Base-by-base conservation (phyloP, 2,329 filamentous ascomycete genomes). In the Phoma sp. region DNA sequence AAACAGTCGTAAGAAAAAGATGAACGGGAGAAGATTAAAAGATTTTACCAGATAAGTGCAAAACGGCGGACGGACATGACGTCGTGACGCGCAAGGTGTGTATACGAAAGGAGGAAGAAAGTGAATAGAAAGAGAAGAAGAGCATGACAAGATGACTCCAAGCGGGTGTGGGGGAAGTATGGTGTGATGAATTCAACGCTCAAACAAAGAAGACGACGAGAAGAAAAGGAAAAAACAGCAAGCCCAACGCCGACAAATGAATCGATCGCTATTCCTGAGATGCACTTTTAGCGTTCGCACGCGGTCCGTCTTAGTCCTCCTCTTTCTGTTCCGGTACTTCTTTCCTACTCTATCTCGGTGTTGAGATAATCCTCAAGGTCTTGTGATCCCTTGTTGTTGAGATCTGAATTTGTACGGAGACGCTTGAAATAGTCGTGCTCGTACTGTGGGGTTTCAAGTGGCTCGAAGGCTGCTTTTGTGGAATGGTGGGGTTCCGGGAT, bases 361-460 rank as follows among this genome's bases (percentile, higher is more conserved):
- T 29, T 52, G 3, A 56, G 36, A 29, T 56, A 56, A 7, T 56
- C 53, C 3, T 51, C 42, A 4, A 56, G 47, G 35, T 56, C 53
- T 10, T 29, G 8, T n/a, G 53, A 47, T 18, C 43, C 14, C 18
- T 47, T 51, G 25, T 45, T 32, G 33, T 32, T 33, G 23, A 52
- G 43, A 10, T 56, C 53, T 0, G 53, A 56, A 13, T 51, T 47
- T 4, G 53, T 52, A 7, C 47, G 42, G 4, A 42, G 10, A 7
- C 47, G 53, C 27, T 45, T 35, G 22, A 56, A 56, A 11, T 56
- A 56, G 11, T 51, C 53, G 39, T 56, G 53, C 29, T 56, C 53
- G 47, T 56, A 51, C 11, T 52, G 47, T 13, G 53, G 53, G 6
- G 53, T 56, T 11, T 42, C 43, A 7, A 29, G 43, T 6, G 47